A percentile compares a stretch with the other conserved stretches of the same genome.
These are phyloP conservation scores for Phlyctochytrium bullatum DNA, from an alignment of 192 early-diverging fungal species.

Conservation along the genomic window DNA sequence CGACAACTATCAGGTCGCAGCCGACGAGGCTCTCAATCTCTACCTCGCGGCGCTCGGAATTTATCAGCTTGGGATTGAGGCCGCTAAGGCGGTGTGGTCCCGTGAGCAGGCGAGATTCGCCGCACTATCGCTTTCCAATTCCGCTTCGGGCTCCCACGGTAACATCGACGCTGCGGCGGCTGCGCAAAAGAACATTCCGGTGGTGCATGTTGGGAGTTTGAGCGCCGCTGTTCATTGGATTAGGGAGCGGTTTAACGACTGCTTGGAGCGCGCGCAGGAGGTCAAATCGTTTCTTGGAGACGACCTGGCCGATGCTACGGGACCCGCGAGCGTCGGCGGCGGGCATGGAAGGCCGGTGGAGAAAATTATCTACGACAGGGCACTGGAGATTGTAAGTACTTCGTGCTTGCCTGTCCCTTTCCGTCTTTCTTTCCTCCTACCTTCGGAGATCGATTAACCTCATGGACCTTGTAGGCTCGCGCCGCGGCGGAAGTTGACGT, in stretches of 20 bases:
- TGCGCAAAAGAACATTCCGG: not conserved
- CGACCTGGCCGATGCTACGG: not conserved
- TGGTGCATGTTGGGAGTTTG: slow-evolving; percentile 33
- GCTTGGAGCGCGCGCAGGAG: slow-evolving; percentile 76
- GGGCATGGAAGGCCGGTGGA: slow-evolving; percentile 32
- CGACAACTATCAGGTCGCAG: slow-evolving; percentile 1
- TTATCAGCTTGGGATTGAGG: slow-evolving; percentile 47
- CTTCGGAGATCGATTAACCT: too few relatives aligned
- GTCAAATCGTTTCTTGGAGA: slow-evolving; percentile 10
- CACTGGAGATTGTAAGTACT: slow-evolving; percentile 41
- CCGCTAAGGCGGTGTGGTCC: slow-evolving; percentile 40
- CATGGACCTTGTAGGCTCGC: too few relatives aligned
- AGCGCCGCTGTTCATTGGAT: slow-evolving; percentile 85
- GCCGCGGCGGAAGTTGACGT: too few relatives aligned
- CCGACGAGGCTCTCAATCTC: slow-evolving; percentile 30
- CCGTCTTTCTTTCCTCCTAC: not conserved
- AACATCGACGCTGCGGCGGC: not conserved
- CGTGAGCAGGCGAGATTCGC: too few relatives aligned
- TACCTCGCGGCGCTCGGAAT: slow-evolving; percentile 40
- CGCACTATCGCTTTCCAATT: slow-evolving; percentile 2
- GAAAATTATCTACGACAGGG: slow-evolving; percentile 40
- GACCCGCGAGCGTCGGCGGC: too few relatives aligned
- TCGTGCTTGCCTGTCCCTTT: slow-evolving; percentile 5
- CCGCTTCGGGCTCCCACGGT: not conserved
- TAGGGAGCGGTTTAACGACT: slow-evolving; percentile 85